A percentile compares a stretch with the other conserved stretches of the same genome.
Evolutionary conservation across 2,329 filamentous ascomycete genomes (phyloP).

Genomic region (Ascochyta lentis): DNA sequence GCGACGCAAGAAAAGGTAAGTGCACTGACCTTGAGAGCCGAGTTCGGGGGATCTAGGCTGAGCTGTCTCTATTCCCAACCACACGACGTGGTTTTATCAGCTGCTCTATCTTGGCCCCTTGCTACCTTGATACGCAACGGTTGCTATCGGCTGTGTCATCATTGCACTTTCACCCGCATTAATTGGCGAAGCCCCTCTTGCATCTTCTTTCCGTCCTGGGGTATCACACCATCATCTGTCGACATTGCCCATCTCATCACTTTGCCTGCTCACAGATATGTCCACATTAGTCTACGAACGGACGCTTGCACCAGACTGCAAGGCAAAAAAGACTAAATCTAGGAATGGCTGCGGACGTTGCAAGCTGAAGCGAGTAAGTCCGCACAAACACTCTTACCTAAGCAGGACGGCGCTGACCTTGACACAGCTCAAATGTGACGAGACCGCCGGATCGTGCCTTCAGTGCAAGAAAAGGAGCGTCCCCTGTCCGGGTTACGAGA

Average conservation of each 20-base stretch:
- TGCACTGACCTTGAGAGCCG: conserved; percentile 22
- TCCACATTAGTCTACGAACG: conserved; percentile 38
- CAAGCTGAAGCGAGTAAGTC: conserved; percentile 44
- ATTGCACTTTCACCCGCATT: conserved; percentile 23
- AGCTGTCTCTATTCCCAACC: conserved; percentile 23
- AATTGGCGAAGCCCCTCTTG: conserved; percentile 14
- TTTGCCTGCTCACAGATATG: conserved; percentile 30
- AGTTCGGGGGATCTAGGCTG: conserved; percentile 31
- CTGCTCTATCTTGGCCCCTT: conserved; percentile 33
- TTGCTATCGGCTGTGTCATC: conserved; percentile 37
- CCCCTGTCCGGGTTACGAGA: conserved; percentile 56
- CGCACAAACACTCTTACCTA: not conserved
- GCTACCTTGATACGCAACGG: conserved; percentile 34
- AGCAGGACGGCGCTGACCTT: conserved; percentile 23
- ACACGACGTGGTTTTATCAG: conserved; percentile 36
- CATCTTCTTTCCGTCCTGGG: conserved; percentile 19
- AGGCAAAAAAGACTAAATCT: conserved; percentile 46
- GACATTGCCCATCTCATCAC: conserved; percentile 22
- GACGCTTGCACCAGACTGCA: conserved; percentile 34
- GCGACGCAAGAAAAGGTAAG: conserved; percentile 19
- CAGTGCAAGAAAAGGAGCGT: conserved; percentile 54
- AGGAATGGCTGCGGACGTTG: conserved; percentile 46
- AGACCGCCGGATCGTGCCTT: conserved; percentile 51
- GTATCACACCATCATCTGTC: conserved; percentile 29
- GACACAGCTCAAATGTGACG: conserved; percentile 54